phyloP scores from a whole-genome alignment of 2,329 filamentous ascomycete genomes.

The Didymella pinodella region DNA sequence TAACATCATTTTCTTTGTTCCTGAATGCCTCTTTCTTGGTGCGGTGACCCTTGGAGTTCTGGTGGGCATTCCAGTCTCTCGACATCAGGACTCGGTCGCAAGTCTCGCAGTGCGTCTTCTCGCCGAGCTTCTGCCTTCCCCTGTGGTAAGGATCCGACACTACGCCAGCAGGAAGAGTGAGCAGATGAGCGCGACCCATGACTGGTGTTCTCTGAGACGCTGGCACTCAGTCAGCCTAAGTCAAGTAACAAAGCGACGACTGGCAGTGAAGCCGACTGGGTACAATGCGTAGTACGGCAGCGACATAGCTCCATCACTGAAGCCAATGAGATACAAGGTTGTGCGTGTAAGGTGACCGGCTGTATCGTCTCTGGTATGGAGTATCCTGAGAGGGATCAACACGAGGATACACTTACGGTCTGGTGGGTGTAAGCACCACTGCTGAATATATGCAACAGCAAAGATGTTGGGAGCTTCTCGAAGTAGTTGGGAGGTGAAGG shows the following conservation, averaged over 20 bases:
- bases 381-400: background rate
- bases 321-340: background rate
- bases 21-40: constrained; percentile 31
- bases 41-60: constrained; percentile 46
- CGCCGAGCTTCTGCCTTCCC: constrained; percentile 30
- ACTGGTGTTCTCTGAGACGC: constrained; percentile 11
- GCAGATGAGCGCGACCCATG: constrained; percentile 3
- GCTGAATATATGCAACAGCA: background rate
- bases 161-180: constrained; percentile 19
- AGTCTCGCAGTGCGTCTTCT: constrained; percentile 39
- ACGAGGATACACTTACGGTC: constrained; percentile 1
- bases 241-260: background rate
- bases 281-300: background rate
- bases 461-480: background rate
- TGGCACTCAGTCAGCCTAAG: constrained; percentile 22
- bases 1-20: constrained; percentile 29
- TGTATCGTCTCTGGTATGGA: background rate
- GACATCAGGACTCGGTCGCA: constrained; percentile 44
- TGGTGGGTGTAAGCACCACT: background rate
- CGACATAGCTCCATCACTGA: background rate
- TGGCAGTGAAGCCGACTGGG: constrained; percentile 13
- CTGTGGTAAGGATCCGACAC: constrained; percentile 36
- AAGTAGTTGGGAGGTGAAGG: constrained; percentile 4
- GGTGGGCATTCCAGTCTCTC: constrained; percentile 44
- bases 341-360: background rate